These are phyloP conservation scores for Flaveria sonorensis DNA, from an alignment of 129 eudicot genomes.

Conservation along the genomic window DNA sequence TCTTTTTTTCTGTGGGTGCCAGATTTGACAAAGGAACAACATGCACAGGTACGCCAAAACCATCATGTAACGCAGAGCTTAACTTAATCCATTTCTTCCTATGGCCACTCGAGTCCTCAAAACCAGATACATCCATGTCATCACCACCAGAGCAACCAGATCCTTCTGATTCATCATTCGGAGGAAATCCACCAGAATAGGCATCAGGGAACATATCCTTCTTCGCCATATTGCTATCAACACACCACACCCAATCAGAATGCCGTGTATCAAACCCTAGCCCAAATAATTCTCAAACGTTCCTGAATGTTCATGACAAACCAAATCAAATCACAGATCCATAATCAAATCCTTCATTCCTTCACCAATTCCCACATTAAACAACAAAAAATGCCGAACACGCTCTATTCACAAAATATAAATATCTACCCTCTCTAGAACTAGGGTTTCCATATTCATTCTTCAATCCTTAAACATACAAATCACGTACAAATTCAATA, in stretches of 20 bases:
- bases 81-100: conserved; percentile 60
- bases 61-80: conserved; percentile 49
- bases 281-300: conserved; percentile 15
- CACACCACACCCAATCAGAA: conserved; percentile 15
- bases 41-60: conserved; percentile 61
- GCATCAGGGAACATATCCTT: conserved; percentile 58
- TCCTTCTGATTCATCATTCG: conserved; percentile 60
- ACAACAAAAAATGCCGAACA: background rate
- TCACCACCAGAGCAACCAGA: conserved; percentile 65
- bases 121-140: conserved; percentile 44
- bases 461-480: background rate
- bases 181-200: conserved; percentile 49
- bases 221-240: conserved; percentile 47
- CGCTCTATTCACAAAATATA: background rate
- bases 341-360: conserved; percentile 13
- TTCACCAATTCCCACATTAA: background rate
- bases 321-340: conserved; percentile 29
- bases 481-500: conserved; percentile 25
- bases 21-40: conserved; percentile 52
- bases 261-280: conserved; percentile 20
- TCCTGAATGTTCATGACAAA: conserved; percentile 36
- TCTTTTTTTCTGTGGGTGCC: conserved; percentile 48
- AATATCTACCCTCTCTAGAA: background rate
- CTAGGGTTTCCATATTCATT: conserved; percentile 29
- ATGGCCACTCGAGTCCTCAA: conserved; percentile 40